Evolutionary conservation across 106 monocot genomes (phyloP), one percentile per base, ranked within the genome.

Genomic region (Phalaenopsis aphrodite): DNA sequence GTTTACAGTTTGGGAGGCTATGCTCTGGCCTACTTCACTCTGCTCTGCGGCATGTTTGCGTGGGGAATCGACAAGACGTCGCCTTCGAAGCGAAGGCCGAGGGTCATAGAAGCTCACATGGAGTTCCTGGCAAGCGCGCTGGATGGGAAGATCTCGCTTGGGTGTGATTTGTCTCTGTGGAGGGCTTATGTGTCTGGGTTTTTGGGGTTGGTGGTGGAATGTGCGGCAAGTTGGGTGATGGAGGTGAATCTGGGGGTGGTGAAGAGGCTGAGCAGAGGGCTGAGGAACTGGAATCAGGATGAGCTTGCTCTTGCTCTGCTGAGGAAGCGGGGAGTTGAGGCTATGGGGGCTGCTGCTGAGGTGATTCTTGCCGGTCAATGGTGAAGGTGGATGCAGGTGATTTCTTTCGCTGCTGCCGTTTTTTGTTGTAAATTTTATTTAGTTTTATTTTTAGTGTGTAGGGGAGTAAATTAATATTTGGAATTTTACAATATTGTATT

Each of bases 271-370:
- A 87, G 89, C 64, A 72, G 41, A 37, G 92, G 92, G 17, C 83
- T 94, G 68, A 86, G 71, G 84, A 86, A 72, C 57, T 86, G 87
- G 89, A 80, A 88, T 5, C 87, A 94, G 90, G 84, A 92, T 0
- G 92, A 92, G 14, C 94, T 99, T 37, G 92, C 98, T 2, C 73
- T 94, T 39, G 82, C 88, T 15, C 75, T 99, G 45, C 55, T 99
- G 52, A 47, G 71, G 15, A 91, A 78, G 64, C 92, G 89, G 6
- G 92, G 94, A 6, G 49, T 82, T 9, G 78, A 77, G 41, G 88
- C 92, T 0, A 91, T 94, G 92, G 92, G 87, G 19, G 84, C 89
- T 3, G 92, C 94, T 49, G 89, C 89, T 37, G 98, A 99, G 73
- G 10, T 91, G 48, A 88, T 96, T 75, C 69, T 91, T 14, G 64